Evolutionary conservation across 2,329 filamentous ascomycete genomes (phyloP), one percentile per base, ranked within the genome.

Genomic region (Pestalotiopsis sp.): DNA sequence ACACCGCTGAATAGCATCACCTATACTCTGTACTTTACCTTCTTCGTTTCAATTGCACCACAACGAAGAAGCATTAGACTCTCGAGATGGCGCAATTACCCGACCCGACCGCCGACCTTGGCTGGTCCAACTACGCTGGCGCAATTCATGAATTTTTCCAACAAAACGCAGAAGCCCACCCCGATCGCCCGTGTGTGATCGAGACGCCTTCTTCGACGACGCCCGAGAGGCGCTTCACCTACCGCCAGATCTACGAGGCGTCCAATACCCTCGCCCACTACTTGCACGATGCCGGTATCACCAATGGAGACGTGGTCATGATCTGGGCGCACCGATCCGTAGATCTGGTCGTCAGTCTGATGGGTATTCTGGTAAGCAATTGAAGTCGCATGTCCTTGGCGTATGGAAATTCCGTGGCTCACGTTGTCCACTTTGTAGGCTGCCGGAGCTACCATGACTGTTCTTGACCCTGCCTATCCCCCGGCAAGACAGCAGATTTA

Each of bases 231-330:
- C 82, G 81, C 63, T 98, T 96, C 80, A 95, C 90, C 27, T 98
- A 98, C 80, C 85, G 85, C 72, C 93, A 97, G 76, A 97, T 98
- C 77, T 87, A 94, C 77, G 92, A 97, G 82, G 91, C 92, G 0
- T 92, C 93, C 38, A 97, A 97, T 78, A 85, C 89, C 20, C 80
- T 98, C 6, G 93, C 94, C 25, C 90, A 97, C 80, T 88, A 97
- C 77, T 86, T 98, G 23, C 87, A 92, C 66, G 85, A 91, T 64
- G 86, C 90, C 75, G 94, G 95, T 68, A 85, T 94, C 71, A 85
- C 90, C 69, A 85, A 90, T 73, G 94, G 94, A 9, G 94, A 98
- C 77, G 94, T 97, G 2, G 94, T 97, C 75, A 97, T 97, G 93
- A 93, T 96, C 71, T 98, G 91, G 77, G 93, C 93, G 68, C 88